A percentile compares a stretch with the other conserved stretches of the same genome.
phyloP scores from a whole-genome alignment of 2,329 filamentous ascomycete genomes.

The Neonectria coccinea region DNA sequence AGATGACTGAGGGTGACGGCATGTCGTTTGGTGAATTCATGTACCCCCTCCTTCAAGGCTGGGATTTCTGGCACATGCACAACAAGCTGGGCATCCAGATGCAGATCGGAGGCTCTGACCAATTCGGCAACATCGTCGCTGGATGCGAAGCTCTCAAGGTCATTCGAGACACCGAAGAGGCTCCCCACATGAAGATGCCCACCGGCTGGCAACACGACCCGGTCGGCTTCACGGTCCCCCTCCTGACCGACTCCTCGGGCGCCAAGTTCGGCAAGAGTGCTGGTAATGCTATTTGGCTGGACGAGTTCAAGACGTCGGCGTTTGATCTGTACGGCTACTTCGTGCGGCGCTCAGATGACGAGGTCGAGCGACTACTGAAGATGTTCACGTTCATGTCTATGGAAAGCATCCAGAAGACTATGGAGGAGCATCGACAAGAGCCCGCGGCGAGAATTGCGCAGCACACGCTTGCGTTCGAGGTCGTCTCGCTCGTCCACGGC shows the following conservation, averaged over 20 bases:
- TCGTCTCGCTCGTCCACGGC: conserved; percentile 84
- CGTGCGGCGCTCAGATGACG: conserved; percentile 81
- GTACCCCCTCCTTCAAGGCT: conserved; percentile 93
- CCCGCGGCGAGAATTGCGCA: conserved; percentile 83
- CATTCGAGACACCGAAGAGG: conserved; percentile 69
- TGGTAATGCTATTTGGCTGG: conserved; percentile 94
- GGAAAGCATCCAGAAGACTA: conserved; percentile 72
- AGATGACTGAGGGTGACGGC: conserved; percentile 86
- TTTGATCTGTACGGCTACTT: conserved; percentile 96
- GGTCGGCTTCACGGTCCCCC: conserved; percentile 89
- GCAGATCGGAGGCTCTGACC: conserved; percentile 94
- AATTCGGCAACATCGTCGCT: conserved; percentile 94
- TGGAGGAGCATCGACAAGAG: conserved; percentile 75
- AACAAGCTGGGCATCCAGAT: conserved; percentile 75
- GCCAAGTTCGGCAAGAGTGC: conserved; percentile 95
- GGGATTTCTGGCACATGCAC: conserved; percentile 96
- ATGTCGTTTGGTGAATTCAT: conserved; percentile 95
- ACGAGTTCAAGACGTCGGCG: conserved; percentile 79
- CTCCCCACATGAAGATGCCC: conserved; percentile 56
- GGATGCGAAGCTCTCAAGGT: conserved; percentile 88
- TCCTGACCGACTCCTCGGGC: conserved; percentile 86
- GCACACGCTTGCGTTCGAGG: conserved; percentile 84
- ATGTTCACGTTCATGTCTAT: conserved; percentile 91
- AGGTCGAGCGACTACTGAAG: conserved; percentile 85
- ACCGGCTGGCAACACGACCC: conserved; percentile 65